Evolutionary conservation across 352 stramenopile genomes (phyloP).

Genomic region (Phytopythium mirpurense): DNA sequence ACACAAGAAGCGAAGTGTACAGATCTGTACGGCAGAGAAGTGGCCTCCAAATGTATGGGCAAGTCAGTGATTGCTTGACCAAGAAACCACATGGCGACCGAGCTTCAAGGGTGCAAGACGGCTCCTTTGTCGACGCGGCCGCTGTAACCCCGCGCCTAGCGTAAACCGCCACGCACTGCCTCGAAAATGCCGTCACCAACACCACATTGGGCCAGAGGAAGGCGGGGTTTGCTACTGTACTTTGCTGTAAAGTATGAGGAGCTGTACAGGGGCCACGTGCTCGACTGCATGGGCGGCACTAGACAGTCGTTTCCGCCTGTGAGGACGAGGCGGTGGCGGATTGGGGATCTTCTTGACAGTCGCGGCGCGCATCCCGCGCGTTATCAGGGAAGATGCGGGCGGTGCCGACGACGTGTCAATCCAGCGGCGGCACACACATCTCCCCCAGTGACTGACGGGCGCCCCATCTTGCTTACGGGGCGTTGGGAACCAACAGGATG

Average conservation of each 20-base stretch:
- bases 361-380: not conserved
- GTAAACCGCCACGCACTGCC: not conserved
- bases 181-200: not conserved
- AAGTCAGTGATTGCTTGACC: conserved; percentile 9
- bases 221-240: not conserved
- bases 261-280: no score
- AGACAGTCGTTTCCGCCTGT: no score
- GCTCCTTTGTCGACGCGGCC: not conserved
- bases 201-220: no score
- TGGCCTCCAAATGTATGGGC: no score
- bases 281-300: no score
- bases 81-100: not conserved
- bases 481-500: no score
- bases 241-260: no score
- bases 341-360: conserved; percentile 6
- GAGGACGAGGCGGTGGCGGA: no score
- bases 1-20: no score
- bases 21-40: not conserved
- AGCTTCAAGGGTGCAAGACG: conserved; percentile 6
- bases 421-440: not conserved
- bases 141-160: not conserved
- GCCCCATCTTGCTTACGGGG: not conserved
- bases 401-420: conserved; percentile 1
- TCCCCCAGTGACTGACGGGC: not conserved
- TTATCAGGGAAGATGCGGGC: conserved; percentile 7